Evolutionary conservation across 495 filamentous ascomycete species (phyloP).

Genomic region (Entonaema liquescens): DNA sequence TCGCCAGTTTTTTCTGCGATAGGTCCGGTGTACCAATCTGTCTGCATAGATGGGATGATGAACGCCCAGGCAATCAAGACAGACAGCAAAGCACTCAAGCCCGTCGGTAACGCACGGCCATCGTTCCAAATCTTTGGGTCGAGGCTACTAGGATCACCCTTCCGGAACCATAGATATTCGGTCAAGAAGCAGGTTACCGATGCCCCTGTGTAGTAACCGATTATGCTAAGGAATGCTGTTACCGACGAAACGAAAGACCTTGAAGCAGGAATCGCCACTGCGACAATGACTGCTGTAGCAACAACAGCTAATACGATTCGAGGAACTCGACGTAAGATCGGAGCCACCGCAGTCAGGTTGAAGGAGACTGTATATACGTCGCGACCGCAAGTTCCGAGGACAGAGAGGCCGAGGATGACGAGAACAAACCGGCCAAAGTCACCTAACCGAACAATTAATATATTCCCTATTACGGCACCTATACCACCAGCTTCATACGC

Average conservation of each 20-base stretch:
- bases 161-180: conserved; percentile 54
- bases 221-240: conserved; percentile 55
- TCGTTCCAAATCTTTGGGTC: conserved; percentile 52
- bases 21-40: conserved; percentile 57
- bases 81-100: conserved; percentile 49
- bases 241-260: conserved; percentile 53
- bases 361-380: conserved; percentile 51
- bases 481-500: conserved; percentile 51
- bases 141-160: conserved; percentile 40
- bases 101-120: conserved; percentile 49
- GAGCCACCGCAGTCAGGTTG: conserved; percentile 55
- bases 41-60: conserved; percentile 57
- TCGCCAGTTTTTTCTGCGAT: conserved; percentile 57
- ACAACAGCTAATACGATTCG: conserved; percentile 53
- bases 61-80: conserved; percentile 45
- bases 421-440: conserved; percentile 59
- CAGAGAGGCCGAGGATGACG: conserved; percentile 55
- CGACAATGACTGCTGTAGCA: conserved; percentile 52
- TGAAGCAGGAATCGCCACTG: conserved; percentile 54
- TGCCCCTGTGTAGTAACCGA: conserved; percentile 55
- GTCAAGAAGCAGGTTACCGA: conserved; percentile 52
- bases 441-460: conserved; percentile 51
- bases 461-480: conserved; percentile 55
- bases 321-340: conserved; percentile 49
- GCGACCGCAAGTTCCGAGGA: conserved; percentile 52